Evolutionary conservation across 176 grass and related monocot genomes (phyloP).

Genomic region (Urochloa ruziziensis): DNA sequence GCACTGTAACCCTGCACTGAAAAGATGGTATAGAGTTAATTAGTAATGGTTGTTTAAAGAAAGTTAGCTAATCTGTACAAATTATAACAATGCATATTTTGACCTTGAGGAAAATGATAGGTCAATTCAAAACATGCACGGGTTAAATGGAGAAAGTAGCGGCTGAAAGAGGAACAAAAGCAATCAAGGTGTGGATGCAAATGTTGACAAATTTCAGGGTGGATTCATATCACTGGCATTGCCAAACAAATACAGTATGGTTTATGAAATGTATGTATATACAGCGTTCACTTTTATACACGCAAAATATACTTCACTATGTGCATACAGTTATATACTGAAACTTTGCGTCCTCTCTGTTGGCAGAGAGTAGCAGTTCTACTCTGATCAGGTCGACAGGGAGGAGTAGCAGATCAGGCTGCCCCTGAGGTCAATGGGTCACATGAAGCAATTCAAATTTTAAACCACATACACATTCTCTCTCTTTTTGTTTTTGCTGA

Average conservation of each 20-base stretch:
- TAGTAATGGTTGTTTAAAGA: constrained; percentile 3
- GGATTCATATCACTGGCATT: background rate
- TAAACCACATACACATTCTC: background rate
- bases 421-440: too few species aligned
- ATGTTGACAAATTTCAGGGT: background rate
- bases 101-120: background rate
- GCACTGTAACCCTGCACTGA: constrained; percentile 86
- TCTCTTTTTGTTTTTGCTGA: background rate
- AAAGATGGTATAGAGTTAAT: constrained; percentile 7
- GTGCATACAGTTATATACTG: background rate
- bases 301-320: too few species aligned
- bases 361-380: background rate
- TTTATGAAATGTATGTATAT: background rate
- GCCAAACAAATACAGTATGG: background rate
- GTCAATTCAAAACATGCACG: background rate
- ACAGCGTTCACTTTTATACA: too few species aligned
- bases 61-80: background rate
- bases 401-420: background rate
- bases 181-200: background rate
- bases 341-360: background rate
- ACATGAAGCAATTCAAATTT: background rate
- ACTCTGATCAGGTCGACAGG: background rate
- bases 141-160: background rate
- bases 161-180: background rate
- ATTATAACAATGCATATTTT: background rate